phyloP scores from a whole-genome alignment of 2,329 filamentous ascomycete species.

The Diplodia corticola region DNA sequence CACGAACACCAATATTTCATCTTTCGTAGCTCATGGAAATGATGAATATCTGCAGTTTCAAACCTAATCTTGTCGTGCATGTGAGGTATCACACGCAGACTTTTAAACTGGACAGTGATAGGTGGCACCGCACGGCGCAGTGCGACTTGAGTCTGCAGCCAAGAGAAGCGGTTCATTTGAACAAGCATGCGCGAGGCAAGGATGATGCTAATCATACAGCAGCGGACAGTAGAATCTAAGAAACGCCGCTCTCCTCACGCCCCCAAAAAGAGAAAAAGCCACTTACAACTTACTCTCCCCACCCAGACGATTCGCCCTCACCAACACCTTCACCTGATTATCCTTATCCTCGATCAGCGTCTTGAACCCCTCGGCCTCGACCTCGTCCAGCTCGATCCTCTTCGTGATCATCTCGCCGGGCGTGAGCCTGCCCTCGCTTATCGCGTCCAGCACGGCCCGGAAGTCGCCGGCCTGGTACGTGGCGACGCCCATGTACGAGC shows the following conservation, averaged over 20 bases:
- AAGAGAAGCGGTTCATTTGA: too few species aligned
- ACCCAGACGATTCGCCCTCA: conserved; percentile 31
- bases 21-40: background rate
- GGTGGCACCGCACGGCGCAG: background rate
- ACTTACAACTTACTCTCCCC: background rate
- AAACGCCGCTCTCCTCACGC: background rate
- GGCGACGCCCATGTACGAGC: conserved; percentile 54
- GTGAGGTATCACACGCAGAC: background rate
- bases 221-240: background rate
- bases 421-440: conserved; percentile 47
- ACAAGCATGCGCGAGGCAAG: background rate
- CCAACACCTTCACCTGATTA: conserved; percentile 52
- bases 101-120: background rate
- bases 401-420: conserved; percentile 53
- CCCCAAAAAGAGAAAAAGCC: too few species aligned
- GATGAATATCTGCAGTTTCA: background rate
- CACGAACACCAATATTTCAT: background rate
- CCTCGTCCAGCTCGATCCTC: conserved; percentile 47
- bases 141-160: background rate
- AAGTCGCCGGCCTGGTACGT: conserved; percentile 56
- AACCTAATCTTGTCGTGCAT: background rate
- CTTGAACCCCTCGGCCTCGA: conserved; percentile 50
- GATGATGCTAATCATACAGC: background rate
- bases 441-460: conserved; percentile 47
- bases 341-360: conserved; percentile 51